Evolutionary conservation across 2,329 filamentous ascomycete genomes (phyloP).

Genomic region (Colletotrichum graminicola): DNA sequence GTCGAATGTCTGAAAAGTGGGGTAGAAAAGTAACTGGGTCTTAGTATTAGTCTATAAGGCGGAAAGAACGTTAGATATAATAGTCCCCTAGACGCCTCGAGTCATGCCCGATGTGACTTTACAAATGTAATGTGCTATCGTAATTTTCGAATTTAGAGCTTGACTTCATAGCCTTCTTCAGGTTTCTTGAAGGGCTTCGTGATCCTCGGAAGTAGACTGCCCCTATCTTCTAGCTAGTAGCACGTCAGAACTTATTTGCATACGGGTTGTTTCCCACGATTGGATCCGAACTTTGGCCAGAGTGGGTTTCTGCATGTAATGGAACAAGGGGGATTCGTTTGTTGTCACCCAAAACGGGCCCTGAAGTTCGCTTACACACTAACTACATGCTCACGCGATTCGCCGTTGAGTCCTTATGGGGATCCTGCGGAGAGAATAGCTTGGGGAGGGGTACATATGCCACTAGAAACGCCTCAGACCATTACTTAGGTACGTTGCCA

Average conservation of each 20-base stretch:
- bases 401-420: neutral
- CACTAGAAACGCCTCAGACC: conserved; percentile 5
- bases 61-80: neutral
- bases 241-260: neutral
- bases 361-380: neutral
- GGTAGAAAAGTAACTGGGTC: no score
- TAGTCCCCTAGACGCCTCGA: no score
- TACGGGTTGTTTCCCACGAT: conserved; percentile 1
- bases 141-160: no score
- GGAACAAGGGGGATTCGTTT: conserved; percentile 25
- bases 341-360: neutral
- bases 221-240: neutral
- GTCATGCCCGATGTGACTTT: neutral
- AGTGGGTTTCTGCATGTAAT: conserved; percentile 20
- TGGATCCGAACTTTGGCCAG: conserved; percentile 16
- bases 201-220: neutral
- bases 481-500: no score
- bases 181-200: no score
- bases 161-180: no score
- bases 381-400: neutral
- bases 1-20: neutral
- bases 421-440: conserved; percentile 25
- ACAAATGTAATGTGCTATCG: neutral
- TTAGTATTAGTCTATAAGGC: neutral
- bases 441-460: neutral